Evolutionary conservation across 129 eudicot genomes (phyloP).

Genomic region (Artemisia tridentata): DNA sequence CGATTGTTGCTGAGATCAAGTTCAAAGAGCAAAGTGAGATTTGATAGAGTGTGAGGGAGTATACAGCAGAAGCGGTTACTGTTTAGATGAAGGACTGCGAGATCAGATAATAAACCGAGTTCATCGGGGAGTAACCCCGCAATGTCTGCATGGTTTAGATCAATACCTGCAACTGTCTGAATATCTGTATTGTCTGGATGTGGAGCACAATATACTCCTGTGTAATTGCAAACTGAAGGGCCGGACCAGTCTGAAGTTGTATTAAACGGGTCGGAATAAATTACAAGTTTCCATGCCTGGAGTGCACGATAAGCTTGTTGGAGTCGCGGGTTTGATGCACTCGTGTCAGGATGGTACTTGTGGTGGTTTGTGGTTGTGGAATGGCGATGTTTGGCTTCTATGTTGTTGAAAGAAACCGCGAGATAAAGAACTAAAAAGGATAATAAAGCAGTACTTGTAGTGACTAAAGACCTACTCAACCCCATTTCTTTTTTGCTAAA

Average conservation of each 20-base stretch:
- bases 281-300: conserved; percentile 78
- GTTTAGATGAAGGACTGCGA: conserved; percentile 61
- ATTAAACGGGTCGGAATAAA: conserved; percentile 71
- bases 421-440: conserved; percentile 38
- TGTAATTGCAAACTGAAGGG: conserved; percentile 70
- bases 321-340: conserved; percentile 42
- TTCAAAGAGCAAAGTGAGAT: conserved; percentile 54
- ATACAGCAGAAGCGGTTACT: conserved; percentile 71
- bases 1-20: conserved; percentile 82
- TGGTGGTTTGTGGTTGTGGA: conserved; percentile 33
- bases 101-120: conserved; percentile 63
- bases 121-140: conserved; percentile 71
- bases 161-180: conserved; percentile 61
- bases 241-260: conserved; percentile 72
- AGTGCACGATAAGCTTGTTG: conserved; percentile 65
- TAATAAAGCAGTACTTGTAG: conserved; percentile 34
- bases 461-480: conserved; percentile 30
- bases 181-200: conserved; percentile 36
- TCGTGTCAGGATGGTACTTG: conserved; percentile 16
- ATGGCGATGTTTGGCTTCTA: conserved; percentile 41
- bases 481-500: conserved; percentile 40
- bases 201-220: conserved; percentile 60
- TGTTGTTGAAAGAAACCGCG: conserved; percentile 32
- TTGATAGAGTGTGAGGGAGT: conserved; percentile 51
- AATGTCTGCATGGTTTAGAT: conserved; percentile 67